Evolutionary conservation across 140 eudicot species (phyloP).

Genomic region (Anethum foeniculum): DNA sequence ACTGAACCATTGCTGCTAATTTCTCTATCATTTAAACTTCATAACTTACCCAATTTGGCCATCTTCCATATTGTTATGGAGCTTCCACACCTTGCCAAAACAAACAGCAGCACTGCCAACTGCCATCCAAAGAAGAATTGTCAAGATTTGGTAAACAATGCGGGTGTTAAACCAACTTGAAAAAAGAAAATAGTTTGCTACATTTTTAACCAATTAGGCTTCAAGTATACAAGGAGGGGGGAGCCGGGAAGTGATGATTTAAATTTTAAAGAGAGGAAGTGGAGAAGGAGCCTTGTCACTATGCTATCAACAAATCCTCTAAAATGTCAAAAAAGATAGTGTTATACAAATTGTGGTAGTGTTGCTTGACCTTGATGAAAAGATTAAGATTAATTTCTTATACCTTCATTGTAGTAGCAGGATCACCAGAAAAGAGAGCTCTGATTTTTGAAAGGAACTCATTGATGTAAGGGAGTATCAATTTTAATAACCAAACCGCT

Average conservation of each 20-base stretch:
- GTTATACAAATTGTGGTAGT: neutral
- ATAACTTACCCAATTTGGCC: constrained; percentile 73
- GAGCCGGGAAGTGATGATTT: no score
- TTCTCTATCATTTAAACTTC: no score
- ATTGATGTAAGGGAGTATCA: constrained; percentile 73
- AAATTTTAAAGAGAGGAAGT: neutral
- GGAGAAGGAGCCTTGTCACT: neutral
- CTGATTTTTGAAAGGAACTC: constrained; percentile 67
- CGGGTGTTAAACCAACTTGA: neutral
- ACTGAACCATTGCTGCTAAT: no score
- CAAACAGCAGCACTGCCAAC: constrained; percentile 85
- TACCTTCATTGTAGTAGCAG: constrained; percentile 94
- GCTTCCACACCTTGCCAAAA: constrained; percentile 91
- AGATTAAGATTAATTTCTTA: neutral
- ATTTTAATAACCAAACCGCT: constrained; percentile 64
- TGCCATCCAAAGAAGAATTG: constrained; percentile 34
- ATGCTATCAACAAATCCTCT: neutral
- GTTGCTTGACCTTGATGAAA: neutral
- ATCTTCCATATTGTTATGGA: constrained; percentile 91
- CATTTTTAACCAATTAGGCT: neutral
- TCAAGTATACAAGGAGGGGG: neutral
- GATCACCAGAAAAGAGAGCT: constrained; percentile 92
- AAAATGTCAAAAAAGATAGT: neutral
- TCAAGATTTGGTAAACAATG: constrained; percentile 13
- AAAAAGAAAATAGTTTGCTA: neutral